Evolutionary conservation across 371 early-diverging fungal species (phyloP), one percentile per base, ranked within the genome.

Genomic region (Mortierella sp.): DNA sequence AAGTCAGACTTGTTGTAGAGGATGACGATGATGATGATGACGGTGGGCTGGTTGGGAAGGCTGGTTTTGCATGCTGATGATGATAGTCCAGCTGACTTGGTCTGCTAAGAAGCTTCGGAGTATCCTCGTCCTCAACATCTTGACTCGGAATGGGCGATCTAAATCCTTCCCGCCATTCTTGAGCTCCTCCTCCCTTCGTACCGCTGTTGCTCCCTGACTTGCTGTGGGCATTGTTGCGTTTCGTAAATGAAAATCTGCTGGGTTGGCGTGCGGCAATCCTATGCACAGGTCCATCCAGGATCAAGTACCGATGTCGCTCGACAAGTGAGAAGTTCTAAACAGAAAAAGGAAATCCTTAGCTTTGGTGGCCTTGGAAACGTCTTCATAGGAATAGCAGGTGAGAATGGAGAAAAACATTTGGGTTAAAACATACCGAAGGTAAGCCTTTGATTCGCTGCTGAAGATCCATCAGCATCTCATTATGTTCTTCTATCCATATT

Each of bases 401-500:
- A n/a, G n/a, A 6, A 43, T 11, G 19, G 53, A 15, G 15, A 19
- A 41, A 3, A 9, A 44, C 3, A 43, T 17, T 43, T 15, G 52
- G n/a, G n/a, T n/a, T n/a, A n/a, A n/a, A n/a, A n/a, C 30, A 23
- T 60, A 76, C 76, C n/a, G 70, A 56, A 19, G 76, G 70, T 8
- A 76, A 46, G 12, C 76, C 76, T 39, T 76, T 76, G 58, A 76
- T 76, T 27, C 76, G 69, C 4, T 69, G 76, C 28, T 76, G 76
- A 6, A 76, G 51, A 42, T 76, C 76, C 37, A n/a, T 64, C 52
- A 76, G 30, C 76, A 76, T 76, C 54, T 64, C 76, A 27, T 76
- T 76, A 28, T 76, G 76, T 26, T 69, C 70, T 41, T 76, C 69
- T 23, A 76, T 48, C 76, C 76, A 76, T 56, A 69, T 76, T 47